Percentiles rank a stretch among this genome's conserved stretches.
Conservation (phyloP, 106 monocot species). For the Gastrodia elata region DNA sequence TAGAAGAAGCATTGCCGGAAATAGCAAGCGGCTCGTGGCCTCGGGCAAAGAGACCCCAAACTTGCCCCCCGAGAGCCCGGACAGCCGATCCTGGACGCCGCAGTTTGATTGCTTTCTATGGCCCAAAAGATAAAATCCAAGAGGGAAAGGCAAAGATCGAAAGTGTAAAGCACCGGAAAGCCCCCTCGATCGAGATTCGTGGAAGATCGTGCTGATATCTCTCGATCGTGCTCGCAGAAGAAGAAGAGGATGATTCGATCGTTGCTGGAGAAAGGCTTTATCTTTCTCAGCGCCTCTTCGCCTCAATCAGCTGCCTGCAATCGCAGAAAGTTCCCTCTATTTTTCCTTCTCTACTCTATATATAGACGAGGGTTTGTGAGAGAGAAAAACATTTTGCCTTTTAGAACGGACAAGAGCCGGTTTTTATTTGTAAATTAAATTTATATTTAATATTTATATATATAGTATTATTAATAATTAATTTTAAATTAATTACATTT, state of each 20-base stretch:
- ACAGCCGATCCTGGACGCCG: background rate
- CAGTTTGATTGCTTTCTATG: constrained; percentile 1
- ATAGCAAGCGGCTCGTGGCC: constrained; percentile 7
- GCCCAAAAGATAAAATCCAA: background rate
- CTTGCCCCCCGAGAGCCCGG: constrained; percentile 7
- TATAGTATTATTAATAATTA: too few species aligned
- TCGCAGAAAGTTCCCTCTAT: too few species aligned
- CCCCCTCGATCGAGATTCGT: background rate
- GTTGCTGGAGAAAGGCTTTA: too few species aligned
- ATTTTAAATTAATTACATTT: too few species aligned
- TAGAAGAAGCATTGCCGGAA: background rate
- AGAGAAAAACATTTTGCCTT: too few species aligned
- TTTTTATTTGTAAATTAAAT: too few species aligned
- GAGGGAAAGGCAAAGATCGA: background rate
- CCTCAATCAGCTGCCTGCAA: background rate
- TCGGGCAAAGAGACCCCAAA: constrained; percentile 3
- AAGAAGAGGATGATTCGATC: too few species aligned
- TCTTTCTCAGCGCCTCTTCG: background rate
- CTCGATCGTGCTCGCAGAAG: too few species aligned
- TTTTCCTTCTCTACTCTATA: too few species aligned
- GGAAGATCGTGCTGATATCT: background rate
- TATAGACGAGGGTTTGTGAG: too few species aligned
- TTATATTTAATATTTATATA: too few species aligned
- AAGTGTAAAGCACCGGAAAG: background rate
- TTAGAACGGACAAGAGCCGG: too few species aligned